Percentiles rank a stretch among this genome's conserved stretches.
Conservation (phyloP, 805 yeast species). For the Myxozyma neglecta region DNA sequence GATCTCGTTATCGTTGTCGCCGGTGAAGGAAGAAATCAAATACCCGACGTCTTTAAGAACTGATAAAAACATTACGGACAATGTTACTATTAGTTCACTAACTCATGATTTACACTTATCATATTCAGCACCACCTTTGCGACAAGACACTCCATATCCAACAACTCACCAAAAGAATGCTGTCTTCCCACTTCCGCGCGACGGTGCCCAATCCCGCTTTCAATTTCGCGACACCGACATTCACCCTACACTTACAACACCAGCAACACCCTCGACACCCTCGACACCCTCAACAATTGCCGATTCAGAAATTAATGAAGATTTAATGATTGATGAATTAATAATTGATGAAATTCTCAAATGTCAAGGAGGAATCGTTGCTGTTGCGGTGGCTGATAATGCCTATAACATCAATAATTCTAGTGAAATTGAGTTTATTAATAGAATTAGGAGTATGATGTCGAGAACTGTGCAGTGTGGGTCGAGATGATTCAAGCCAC, state of each 20-base stretch:
- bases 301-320: not conserved
- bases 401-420: not conserved
- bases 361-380: slow-evolving; percentile 1
- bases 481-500: not conserved
- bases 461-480: slow-evolving; percentile 1
- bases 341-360: not conserved
- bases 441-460: not conserved
- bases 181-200: too few relatives aligned
- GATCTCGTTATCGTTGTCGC: too few relatives aligned
- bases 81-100: not conserved
- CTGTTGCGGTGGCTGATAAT: not conserved
- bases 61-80: not conserved
- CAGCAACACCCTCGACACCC: too few relatives aligned
- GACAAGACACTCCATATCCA: too few relatives aligned
- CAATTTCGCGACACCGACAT: too few relatives aligned
- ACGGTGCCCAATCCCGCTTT: too few relatives aligned
- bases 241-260: too few relatives aligned
- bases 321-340: not conserved
- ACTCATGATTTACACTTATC: not conserved
- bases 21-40: too few relatives aligned
- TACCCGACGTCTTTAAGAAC: too few relatives aligned
- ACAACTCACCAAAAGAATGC: too few relatives aligned
- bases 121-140: too few relatives aligned
- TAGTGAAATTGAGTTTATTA: not conserved
- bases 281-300: too few relatives aligned